Evolutionary conservation across 257 asterid species (phyloP).

Genomic region (Salvia splendens): DNA sequence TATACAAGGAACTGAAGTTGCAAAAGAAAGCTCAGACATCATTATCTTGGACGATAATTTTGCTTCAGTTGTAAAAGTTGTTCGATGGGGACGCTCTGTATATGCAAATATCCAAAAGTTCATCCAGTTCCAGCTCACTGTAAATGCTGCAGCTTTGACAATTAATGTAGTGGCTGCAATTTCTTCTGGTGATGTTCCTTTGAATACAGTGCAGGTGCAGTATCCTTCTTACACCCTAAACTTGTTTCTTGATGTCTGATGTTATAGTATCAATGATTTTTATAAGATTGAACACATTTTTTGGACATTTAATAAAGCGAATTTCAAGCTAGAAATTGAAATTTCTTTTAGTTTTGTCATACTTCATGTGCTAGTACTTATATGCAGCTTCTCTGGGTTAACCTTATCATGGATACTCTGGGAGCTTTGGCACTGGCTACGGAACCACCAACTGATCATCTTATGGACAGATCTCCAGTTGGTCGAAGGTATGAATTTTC

Average conservation of each 20-base stretch:
- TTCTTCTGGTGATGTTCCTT: conserved; percentile 88
- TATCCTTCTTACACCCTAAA: not conserved
- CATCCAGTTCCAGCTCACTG: conserved; percentile 99
- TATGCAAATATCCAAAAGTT: conserved; percentile 95
- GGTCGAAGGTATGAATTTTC: conserved; percentile 75
- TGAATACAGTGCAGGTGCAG: conserved; percentile 85
- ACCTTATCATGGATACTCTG: conserved; percentile 96
- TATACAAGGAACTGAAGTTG: conserved; percentile 96
- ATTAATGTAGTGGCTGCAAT: conserved; percentile 87
- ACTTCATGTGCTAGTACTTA: conserved; percentile 11
- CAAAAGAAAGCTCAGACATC: conserved; percentile 97
- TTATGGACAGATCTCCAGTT: conserved; percentile 88
- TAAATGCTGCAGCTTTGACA: conserved; percentile 84
- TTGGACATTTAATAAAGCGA: not conserved
- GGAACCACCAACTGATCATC: conserved; percentile 95
- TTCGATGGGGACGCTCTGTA: conserved; percentile 99
- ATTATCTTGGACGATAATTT: conserved; percentile 90
- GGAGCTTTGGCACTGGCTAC: conserved; percentile 99
- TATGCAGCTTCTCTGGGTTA: conserved; percentile 92
- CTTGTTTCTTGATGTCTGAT: not conserved
- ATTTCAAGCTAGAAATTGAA: not conserved
- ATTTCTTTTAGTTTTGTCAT: not conserved
- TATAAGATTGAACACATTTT: too few relatives aligned
- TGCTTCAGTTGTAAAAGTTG: conserved; percentile 95
- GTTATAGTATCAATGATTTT: not conserved